These are phyloP conservation scores for Trichothecium roseum DNA, from an alignment of 2,329 filamentous ascomycete genomes.

Conservation along the genomic window DNA sequence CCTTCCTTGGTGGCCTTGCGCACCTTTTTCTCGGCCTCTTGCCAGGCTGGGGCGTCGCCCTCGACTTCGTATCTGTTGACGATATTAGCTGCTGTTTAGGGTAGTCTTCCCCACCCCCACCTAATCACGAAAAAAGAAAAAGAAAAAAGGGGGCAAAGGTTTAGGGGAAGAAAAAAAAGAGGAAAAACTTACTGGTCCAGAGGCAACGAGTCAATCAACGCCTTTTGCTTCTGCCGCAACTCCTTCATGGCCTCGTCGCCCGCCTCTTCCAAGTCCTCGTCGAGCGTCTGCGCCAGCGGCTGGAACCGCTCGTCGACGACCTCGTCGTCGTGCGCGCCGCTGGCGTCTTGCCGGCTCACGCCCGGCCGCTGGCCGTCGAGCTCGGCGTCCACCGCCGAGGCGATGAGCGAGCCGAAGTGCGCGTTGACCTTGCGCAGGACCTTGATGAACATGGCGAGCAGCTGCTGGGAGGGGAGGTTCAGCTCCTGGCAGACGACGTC, in stretches of 20 bases:
- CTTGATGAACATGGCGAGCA: constrained; percentile 96
- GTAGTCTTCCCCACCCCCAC: background rate
- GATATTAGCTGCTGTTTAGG: background rate
- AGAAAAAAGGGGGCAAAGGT: background rate
- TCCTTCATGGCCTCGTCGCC: constrained; percentile 64
- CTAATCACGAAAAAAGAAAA: background rate
- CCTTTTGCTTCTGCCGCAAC: constrained; percentile 70
- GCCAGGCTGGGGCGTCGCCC: constrained; percentile 50
- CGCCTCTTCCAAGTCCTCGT: constrained; percentile 77
- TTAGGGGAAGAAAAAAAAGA: background rate
- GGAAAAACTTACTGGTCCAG: constrained; percentile 50
- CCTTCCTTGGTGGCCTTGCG: constrained; percentile 42
- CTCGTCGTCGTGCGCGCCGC: constrained; percentile 60
- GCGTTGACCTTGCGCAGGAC: constrained; percentile 78
- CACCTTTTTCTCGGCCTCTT: constrained; percentile 68
- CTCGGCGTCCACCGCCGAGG: constrained; percentile 59
- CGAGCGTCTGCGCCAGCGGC: constrained; percentile 59
- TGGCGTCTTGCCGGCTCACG: constrained; percentile 47
- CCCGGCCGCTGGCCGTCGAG: constrained; percentile 50
- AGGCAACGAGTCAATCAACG: constrained; percentile 82
- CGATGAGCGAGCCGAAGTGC: constrained; percentile 66
- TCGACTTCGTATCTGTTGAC: constrained; percentile 55
- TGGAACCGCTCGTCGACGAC: constrained; percentile 54
- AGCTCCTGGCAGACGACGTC: constrained; percentile 73
- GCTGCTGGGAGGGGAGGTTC: constrained; percentile 61